phyloP scores from a whole-genome alignment of 192 early-diverging fungal genomes.

The Coemansia umbellata region DNA sequence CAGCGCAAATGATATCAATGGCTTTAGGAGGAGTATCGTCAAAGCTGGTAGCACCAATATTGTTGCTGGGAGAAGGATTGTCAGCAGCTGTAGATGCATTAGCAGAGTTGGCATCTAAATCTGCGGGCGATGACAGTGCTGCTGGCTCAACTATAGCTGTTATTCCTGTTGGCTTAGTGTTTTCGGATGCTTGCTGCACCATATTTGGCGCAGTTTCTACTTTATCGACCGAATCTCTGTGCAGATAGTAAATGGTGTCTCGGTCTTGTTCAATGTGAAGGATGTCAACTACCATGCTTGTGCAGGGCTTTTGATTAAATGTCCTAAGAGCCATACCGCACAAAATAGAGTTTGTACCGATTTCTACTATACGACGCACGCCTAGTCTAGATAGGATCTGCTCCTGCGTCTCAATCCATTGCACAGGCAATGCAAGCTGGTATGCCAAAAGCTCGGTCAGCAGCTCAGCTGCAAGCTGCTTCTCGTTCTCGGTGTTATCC shows the following conservation, averaged over 20 bases:
- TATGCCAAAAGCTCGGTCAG: constrained; percentile 88
- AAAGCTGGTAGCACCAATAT: too few species aligned
- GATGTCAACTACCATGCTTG: neutral
- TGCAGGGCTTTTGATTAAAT: neutral
- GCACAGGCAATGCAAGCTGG: constrained; percentile 90
- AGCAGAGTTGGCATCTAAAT: constrained; percentile 22
- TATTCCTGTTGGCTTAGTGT: too few species aligned
- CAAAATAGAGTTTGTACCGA: constrained; percentile 81
- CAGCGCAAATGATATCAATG: constrained; percentile 67
- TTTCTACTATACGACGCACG: constrained; percentile 80
- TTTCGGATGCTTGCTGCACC: too few species aligned
- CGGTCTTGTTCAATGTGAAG: constrained; percentile 15
- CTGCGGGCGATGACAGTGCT: too few species aligned
- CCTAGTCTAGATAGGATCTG: constrained; percentile 70
- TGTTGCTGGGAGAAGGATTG: too few species aligned
- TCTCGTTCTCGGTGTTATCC: constrained; percentile 54
- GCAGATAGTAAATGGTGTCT: constrained; percentile 15
- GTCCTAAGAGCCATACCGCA: constrained; percentile 79
- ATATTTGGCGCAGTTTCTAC: too few species aligned
- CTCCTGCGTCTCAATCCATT: constrained; percentile 95
- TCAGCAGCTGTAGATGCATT: too few species aligned
- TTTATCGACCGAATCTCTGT: constrained; percentile 79
- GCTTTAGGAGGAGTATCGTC: constrained; percentile 72
- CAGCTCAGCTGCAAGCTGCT: constrained; percentile 69
- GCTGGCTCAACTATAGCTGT: too few species aligned